Evolutionary conservation across 2,329 filamentous ascomycete genomes (phyloP).

Genomic region (Teratosphaeria gauchensis): DNA sequence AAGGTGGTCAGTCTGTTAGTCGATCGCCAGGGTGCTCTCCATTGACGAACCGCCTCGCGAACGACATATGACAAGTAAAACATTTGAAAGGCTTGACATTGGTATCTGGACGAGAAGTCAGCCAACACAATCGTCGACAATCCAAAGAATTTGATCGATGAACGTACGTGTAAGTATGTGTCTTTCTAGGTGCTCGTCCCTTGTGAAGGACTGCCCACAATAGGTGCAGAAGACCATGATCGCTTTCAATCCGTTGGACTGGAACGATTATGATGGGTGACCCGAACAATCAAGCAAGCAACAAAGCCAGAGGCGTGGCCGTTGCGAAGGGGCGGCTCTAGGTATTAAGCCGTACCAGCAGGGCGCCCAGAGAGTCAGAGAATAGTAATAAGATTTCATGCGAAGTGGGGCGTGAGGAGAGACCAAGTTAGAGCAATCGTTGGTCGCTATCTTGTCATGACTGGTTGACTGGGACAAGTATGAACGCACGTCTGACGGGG

Average conservation of each 20-base stretch:
- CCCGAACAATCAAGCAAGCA: neutral
- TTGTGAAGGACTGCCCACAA: conserved; percentile 43
- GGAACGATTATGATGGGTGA: neutral
- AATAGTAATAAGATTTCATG: neutral
- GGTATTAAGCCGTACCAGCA: neutral
- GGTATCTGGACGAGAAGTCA: conserved; percentile 31
- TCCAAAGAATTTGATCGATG: neutral
- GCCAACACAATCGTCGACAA: neutral
- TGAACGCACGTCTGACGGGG: conserved; percentile 14
- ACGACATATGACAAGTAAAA: conserved; percentile 46
- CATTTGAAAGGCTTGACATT: conserved; percentile 49
- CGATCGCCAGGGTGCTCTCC: neutral
- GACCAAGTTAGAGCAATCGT: neutral
- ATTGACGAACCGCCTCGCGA: conserved; percentile 38
- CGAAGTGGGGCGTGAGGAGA: neutral
- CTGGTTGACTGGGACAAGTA: neutral
- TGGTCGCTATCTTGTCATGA: conserved; percentile 2
- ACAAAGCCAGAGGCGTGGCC: neutral
- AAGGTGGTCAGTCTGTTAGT: neutral
- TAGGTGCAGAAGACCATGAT: conserved; percentile 46
- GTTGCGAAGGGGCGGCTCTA: neutral
- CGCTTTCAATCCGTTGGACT: neutral
- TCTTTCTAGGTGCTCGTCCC: conserved; percentile 44
- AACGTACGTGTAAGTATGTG: conserved; percentile 43
- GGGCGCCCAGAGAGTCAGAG: neutral